Evolutionary conservation across 257 asterid species (phyloP), one percentile per base, ranked within the genome.

Genomic region (Lavandula angustifolia): DNA sequence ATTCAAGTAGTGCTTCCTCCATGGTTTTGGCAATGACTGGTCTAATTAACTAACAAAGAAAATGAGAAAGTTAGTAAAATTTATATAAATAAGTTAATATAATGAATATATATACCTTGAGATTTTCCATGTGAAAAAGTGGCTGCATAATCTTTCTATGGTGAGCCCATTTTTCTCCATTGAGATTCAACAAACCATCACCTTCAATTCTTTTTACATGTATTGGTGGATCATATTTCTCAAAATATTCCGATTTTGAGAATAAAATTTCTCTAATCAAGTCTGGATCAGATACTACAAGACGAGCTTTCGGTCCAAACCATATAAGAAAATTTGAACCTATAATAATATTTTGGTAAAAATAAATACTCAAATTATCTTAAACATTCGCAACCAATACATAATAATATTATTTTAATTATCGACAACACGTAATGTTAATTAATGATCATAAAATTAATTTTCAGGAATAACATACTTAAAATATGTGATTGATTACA

Each of bases 111-210:
- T n/a, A 12, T 69, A 85, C 95, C 91, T 86, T 91, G 67, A 91
- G 94, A 73, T 91, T 88, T 73, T 88, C 82, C 3, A 80, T 68
- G 76, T 83, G 82, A 63, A 91, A 91, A 53, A 77, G 68, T 31
- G 94, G 95, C 37, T 86, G 87, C 34, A 91, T 69, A 43, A 85
- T 75, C 76, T 77, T 88, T 63, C 96, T 78, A 0, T 84, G 96
- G 77, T 84, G 80, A 76, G 96, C 95, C 98, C 98, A 91, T 83
- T 86, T 91, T 49, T 84, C 86, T 34, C 92, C 98, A 62, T 81
- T 79, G 65, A 91, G 88, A 41, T 74, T 91, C 46, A 85, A 62
- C 56, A 91, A 75, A 7, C 98, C 96, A 60, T 84, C 86, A 4
- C 98, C 96, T 81, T 91, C 96, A 47, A 91, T 85, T 50, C 80